phyloP scores from a whole-genome alignment of 2,329 filamentous ascomycete genomes.

The Phaeosphaeriaceae sp. region DNA sequence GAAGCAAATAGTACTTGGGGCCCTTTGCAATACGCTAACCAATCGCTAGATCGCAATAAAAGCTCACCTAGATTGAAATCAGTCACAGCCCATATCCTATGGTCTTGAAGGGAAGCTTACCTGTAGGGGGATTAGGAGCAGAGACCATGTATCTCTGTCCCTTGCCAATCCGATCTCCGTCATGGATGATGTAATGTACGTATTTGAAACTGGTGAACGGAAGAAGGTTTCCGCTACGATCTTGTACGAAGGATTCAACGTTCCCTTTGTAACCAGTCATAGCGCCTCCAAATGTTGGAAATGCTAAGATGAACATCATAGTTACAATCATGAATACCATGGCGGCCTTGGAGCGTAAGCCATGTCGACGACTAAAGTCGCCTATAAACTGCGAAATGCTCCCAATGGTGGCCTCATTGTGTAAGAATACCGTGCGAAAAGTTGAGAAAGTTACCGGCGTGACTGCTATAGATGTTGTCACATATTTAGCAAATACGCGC shows the following conservation, averaged over 20 bases:
- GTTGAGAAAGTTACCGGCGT: conserved; percentile 23
- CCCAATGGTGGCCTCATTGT: conserved; percentile 4
- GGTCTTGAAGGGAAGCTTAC: too few species aligned
- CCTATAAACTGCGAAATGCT: conserved; percentile 1
- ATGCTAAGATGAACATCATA: conserved; percentile 20
- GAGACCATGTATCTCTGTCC: too few species aligned
- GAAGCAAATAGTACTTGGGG: too few species aligned
- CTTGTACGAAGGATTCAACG: conserved; percentile 12
- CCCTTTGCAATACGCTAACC: too few species aligned
- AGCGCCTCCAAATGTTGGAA: conserved; percentile 26
- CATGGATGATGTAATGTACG: too few species aligned
- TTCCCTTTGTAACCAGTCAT: conserved; percentile 27
- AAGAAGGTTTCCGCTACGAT: conserved; percentile 1
- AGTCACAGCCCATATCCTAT: too few species aligned
- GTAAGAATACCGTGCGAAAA: conserved; percentile 24
- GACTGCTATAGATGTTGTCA: conserved; percentile 27
- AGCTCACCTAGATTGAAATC: too few species aligned
- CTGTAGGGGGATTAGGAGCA: too few species aligned
- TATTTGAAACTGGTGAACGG: too few species aligned
- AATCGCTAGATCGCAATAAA: too few species aligned
- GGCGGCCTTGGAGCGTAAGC: conserved; percentile 19
- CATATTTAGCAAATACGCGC: conserved; percentile 22
- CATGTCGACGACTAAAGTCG: conserved; percentile 13
- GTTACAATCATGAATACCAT: conserved; percentile 27
- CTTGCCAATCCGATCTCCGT: too few species aligned